Base-by-base conservation (phyloP, 2,329 filamentous ascomycete genomes). In the Huntiella decipiens region DNA sequence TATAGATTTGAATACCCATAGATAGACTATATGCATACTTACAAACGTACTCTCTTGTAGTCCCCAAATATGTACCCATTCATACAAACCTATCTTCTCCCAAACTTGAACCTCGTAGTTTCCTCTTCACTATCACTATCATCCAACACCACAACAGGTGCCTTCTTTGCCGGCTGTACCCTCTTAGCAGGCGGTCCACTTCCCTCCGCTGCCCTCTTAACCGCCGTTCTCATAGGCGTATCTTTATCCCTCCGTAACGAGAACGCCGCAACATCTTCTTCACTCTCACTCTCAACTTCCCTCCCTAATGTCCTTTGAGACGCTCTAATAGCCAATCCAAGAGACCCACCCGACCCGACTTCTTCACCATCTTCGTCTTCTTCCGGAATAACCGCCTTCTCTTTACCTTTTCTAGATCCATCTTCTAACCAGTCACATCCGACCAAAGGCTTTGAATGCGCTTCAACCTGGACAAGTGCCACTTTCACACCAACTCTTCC, bases 351-450 rank as follows among this genome's bases (percentile, higher is more conserved):
- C 12, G 22, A 12, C 15, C 22, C 37, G n/a, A 39, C 15, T n/a
- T 34, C 16, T 45, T 51, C 44, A 47, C 61, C 47, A 51, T 56
- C 22, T 37, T 52, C 43, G 40, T 50, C 46, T 44, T 42, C 11
- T 51, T 60, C 54, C 38, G n/a, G 13, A 4, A 17, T 39, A 4
- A n/a, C 22, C 16, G 37, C 37, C 15, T 17, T 7, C 8, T 17
- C 13, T 13, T 17, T 19, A 15, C 44, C 52, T 13, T 33, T 31
- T 34, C 10, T 10, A 38, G 44, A 15, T 50, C 31, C 63, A 50
- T 71, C 67, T 49, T 80, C 71, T 1, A 82, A 66, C 77, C 82
- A 88, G 61, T 86, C 84, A 39, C 79, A 73, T 43, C 86, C 80
- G 1, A 80, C 79, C 19, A 86, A 71, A 2, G 82, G 82, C 55